A percentile compares a stretch with the other conserved stretches of the same genome.
Evolutionary conservation across 202 grass and related monocot genomes (phyloP).

Genomic region (Setaria viridis): DNA sequence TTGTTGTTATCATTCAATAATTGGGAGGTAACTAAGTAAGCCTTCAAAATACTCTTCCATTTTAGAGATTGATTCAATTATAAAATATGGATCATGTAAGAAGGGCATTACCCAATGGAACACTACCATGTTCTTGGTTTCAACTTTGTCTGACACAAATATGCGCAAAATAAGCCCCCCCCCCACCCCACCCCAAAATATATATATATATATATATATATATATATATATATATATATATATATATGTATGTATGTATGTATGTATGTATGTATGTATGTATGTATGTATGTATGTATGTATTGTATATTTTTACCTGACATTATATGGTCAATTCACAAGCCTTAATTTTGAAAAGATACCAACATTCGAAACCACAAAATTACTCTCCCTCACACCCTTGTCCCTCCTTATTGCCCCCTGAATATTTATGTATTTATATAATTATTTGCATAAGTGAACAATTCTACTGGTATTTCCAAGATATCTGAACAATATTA

Average conservation of each 20-base stretch:
- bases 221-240: no score
- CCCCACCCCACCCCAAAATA: no score
- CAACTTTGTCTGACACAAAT: conserved; percentile 5
- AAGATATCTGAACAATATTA: conserved; percentile 8
- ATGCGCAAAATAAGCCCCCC: not conserved
- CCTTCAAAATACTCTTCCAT: conserved; percentile 3
- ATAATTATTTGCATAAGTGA: not conserved
- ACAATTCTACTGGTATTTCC: conserved; percentile 6
- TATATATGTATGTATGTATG: no score
- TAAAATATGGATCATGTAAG: not conserved
- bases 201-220: no score
- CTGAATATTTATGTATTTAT: not conserved
- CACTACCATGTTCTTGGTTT: not conserved
- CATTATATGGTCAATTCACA: not conserved
- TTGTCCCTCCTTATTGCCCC: not conserved
- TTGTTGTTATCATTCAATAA: not conserved
- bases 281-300: no score
- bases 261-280: no score
- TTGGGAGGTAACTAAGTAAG: not conserved
- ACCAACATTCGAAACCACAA: not conserved
- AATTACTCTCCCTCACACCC: not conserved
- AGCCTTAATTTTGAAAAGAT: not conserved
- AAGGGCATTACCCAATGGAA: not conserved
- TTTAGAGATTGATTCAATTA: not conserved
- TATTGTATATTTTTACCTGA: not conserved